Evolutionary conservation across 768 basidiomycete species (phyloP).

Genomic region (Tulasnella sp.): DNA sequence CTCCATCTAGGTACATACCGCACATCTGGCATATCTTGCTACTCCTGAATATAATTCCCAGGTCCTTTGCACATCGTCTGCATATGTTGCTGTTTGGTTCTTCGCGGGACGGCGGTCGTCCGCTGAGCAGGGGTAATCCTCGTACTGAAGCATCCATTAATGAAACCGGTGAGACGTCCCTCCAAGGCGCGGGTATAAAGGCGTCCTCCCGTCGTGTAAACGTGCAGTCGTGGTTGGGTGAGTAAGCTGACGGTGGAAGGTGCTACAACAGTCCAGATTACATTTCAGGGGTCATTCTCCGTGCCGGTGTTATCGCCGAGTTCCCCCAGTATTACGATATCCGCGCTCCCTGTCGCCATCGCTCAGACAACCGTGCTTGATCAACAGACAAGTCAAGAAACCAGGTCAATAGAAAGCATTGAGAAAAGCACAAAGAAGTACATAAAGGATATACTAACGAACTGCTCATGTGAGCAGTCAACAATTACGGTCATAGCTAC

Average conservation of each 20-base stretch:
- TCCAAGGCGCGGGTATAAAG: neutral
- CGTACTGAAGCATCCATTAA: slow-evolving; percentile 16
- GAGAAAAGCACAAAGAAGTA: too few species aligned
- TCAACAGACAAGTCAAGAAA: too few species aligned
- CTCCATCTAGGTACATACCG: slow-evolving; percentile 6
- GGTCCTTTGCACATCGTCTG: slow-evolving; percentile 14
- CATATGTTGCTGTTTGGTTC: slow-evolving; percentile 13
- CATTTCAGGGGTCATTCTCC: neutral
- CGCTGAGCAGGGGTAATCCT: slow-evolving; percentile 17
- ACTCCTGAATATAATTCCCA: slow-evolving; percentile 13
- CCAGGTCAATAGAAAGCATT: too few species aligned
- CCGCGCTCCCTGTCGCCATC: neutral
- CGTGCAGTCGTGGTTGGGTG: neutral
- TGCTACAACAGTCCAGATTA: neutral
- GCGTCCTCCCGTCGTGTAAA: neutral
- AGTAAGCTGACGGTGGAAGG: neutral
- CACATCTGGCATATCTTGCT: slow-evolving; percentile 13
- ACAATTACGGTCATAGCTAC: too few species aligned
- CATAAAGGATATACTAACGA: too few species aligned
- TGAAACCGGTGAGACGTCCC: neutral
- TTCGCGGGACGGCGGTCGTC: slow-evolving; percentile 9
- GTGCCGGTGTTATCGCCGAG: neutral
- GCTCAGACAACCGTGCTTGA: too few species aligned
- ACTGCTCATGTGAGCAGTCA: too few species aligned
- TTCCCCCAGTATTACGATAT: neutral